These are phyloP conservation scores for Zymoseptoria crescenta DNA, from an alignment of 2,329 filamentous ascomycete species.

Conservation along the genomic window DNA sequence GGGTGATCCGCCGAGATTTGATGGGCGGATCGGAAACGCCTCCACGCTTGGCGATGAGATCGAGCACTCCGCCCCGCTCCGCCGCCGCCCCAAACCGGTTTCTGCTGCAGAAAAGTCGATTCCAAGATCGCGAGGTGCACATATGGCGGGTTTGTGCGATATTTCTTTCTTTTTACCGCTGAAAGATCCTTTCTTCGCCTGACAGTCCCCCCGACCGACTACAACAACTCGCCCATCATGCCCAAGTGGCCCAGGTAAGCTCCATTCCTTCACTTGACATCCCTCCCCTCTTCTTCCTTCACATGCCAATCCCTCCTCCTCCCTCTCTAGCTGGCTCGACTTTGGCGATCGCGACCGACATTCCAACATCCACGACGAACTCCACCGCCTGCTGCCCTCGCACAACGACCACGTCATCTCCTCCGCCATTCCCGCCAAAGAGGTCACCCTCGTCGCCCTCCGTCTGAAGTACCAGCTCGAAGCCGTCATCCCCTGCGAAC, in stretches of 20 bases:
- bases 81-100: background rate
- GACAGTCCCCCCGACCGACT: background rate
- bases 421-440: conserved; percentile 63
- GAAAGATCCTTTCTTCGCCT: background rate
- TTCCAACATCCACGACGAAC: conserved; percentile 35
- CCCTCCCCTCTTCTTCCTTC: background rate
- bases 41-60: background rate
- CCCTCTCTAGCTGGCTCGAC: conserved; percentile 10
- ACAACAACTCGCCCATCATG: background rate
- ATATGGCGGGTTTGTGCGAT: background rate
- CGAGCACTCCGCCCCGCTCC: background rate
- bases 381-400: conserved; percentile 53
- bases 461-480: conserved; percentile 87
- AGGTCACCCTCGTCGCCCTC: conserved; percentile 84
- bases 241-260: conserved; percentile 4
- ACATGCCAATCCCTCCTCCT: background rate
- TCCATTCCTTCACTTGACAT: background rate
- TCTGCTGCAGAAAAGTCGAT: background rate
- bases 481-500: conserved; percentile 80
- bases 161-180: background rate
- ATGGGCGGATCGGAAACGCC: background rate
- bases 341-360: conserved; percentile 32
- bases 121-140: background rate
- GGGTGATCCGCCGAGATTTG: too few relatives aligned
- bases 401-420: conserved; percentile 47